A percentile compares a stretch with the other conserved stretches of the same genome.
Conservation (phyloP, 352 stramenopile genomes). For the Globisporangium spiculum region DNA sequence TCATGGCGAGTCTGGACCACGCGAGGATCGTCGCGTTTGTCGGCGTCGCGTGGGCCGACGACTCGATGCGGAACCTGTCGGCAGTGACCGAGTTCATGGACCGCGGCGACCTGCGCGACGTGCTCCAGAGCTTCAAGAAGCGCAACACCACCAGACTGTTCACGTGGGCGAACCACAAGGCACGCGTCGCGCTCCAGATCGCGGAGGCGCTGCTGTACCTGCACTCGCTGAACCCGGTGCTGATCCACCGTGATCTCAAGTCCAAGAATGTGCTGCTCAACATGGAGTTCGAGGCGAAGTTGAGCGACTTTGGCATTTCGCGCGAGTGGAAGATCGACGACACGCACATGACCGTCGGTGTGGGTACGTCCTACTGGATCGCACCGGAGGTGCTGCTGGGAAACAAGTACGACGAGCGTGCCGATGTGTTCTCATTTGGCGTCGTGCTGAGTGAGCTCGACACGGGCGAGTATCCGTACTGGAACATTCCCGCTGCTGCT, state of each 20-base stretch:
- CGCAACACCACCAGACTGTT: background rate
- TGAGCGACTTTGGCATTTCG: slow-evolving; percentile 36
- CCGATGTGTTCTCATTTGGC: background rate
- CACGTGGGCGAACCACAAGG: background rate
- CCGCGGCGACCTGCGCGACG: background rate
- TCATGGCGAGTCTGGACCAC: slow-evolving; percentile 24
- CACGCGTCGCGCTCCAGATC: background rate
- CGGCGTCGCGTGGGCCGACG: background rate
- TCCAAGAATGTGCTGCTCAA: slow-evolving; percentile 50
- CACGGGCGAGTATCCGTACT: background rate
- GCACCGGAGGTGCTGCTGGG: background rate
- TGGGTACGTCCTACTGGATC: background rate
- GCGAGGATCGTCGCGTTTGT: background rate
- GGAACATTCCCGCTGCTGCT: background rate
- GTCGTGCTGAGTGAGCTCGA: background rate
- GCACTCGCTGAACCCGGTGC: background rate
- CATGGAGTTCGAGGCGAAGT: slow-evolving; percentile 21
- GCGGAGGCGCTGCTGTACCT: background rate
- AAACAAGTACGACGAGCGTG: background rate
- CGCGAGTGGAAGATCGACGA: slow-evolving; percentile 4
- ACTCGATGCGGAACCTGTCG: background rate
- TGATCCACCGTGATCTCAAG: slow-evolving; percentile 67
- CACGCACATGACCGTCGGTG: background rate
- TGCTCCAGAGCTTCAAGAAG: background rate
- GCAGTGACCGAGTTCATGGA: background rate